Percentiles rank a stretch among this genome's conserved stretches.
Evolutionary conservation across 139 green algal species (phyloP).

Genomic region (Chlamydomonas eustigma): DNA sequence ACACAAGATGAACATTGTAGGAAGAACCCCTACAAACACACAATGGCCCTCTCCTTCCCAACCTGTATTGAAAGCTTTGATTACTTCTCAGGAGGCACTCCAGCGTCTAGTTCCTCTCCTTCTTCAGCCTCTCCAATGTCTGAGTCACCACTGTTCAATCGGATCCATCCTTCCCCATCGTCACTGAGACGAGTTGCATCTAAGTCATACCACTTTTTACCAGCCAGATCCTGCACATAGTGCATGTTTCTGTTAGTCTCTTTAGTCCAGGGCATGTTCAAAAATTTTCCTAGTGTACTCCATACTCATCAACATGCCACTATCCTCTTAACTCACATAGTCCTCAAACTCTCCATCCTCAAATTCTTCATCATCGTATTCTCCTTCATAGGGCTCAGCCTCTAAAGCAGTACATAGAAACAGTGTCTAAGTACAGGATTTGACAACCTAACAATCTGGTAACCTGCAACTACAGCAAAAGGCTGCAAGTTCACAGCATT

Average conservation of each 20-base stretch:
- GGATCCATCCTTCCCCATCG: no score
- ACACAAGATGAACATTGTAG: neutral
- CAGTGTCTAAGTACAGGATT: no score
- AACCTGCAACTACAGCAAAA: no score
- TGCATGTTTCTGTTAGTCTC: neutral
- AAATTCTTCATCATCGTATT: slow-evolving; percentile 12
- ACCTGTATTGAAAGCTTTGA: neutral
- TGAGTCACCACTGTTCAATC: neutral
- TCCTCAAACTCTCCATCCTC: slow-evolving; percentile 13
- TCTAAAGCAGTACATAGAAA: slow-evolving; percentile 8
- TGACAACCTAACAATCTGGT: no score
- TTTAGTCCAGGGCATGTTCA: neutral
- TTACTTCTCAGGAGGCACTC: neutral
- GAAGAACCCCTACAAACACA: neutral
- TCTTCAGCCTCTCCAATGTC: neutral
- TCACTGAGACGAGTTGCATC: slow-evolving; percentile 1
- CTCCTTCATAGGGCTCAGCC: slow-evolving; percentile 11
- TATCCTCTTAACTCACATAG: neutral
- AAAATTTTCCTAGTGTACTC: neutral
- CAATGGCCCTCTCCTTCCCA: neutral
- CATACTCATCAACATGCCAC: neutral
- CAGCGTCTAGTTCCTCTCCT: neutral
- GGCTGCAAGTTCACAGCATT: no score
- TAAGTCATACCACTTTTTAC: neutral
- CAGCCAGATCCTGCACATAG: neutral